Evolutionary conservation across 306 rosid genomes (phyloP), one percentile per base, ranked within the genome.

Genomic region (Lathyrus aphaca): DNA sequence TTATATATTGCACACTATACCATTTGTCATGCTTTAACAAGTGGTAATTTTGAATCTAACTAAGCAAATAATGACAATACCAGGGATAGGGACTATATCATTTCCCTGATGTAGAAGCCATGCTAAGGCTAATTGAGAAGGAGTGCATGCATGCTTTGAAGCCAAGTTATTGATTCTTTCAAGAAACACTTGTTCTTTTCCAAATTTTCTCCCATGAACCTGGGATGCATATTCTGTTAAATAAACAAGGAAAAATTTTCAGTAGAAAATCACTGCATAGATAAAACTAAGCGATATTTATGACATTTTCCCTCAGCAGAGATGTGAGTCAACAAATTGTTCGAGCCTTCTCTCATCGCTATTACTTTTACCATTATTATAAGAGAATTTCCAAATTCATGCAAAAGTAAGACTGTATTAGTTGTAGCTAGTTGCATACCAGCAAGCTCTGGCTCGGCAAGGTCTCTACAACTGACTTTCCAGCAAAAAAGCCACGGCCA

Each of bases 91-190:
- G 77, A 89, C 21, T 74, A 87, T 80, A 57, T 85, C 82, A 32
- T 78, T 80, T 64, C 85, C 89, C 75, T 83, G 96, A 72, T 83
- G 86, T 18, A 89, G 82, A 78, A 87, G 84, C 93, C 93, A 87
- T 16, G 96, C 85, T 62, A 89, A 69, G 68, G 89, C 93, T 70
- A 89, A 64, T 66, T 89, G 89, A 56, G 93, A 80, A 73, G 87
- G 87, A 64, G 83, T 56, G 72, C 89, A 85, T 21, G 73, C 79
- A 78, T 82, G 83, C 62, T 80, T 83, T 21, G 76, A 74, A 74
- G 91, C 87, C 80, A 80, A 62, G 16, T 49, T 74, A 69, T 82
- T 79, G 60, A 87, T 66, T 50, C 84, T 71, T 69, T 55, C 62
- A 38, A 87, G 5, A 87, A 58, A 37, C 63, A 55, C 66, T 76